These are phyloP conservation scores for Hirschfeldia incana DNA, from an alignment of 345 rosid genomes.

Conservation along the genomic window DNA sequence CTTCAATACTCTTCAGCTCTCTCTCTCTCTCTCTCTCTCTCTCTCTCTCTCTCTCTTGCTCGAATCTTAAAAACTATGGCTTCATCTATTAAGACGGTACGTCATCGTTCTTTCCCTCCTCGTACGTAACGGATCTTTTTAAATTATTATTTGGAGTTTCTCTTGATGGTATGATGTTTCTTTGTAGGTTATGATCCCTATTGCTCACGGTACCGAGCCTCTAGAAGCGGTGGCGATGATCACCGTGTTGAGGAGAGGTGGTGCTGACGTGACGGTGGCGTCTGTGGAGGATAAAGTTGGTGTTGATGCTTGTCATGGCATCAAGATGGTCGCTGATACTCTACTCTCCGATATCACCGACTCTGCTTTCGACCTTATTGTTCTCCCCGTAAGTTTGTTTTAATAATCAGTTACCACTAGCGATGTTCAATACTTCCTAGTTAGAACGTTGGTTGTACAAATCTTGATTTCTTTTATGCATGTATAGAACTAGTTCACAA, in stretches of 20 bases:
- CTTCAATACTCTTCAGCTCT: slow-evolving; percentile 19
- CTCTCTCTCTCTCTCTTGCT: slow-evolving; percentile 32
- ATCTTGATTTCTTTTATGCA: neutral
- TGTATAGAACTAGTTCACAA: neutral
- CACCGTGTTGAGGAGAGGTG: slow-evolving; percentile 73
- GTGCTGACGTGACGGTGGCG: slow-evolving; percentile 83
- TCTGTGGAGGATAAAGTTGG: slow-evolving; percentile 69
- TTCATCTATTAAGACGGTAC: slow-evolving; percentile 56
- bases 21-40: slow-evolving; percentile 25
- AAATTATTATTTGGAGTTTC: slow-evolving; percentile 3
- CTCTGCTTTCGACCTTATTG: slow-evolving; percentile 66
- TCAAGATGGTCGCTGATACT: slow-evolving; percentile 82
- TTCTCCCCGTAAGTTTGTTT: slow-evolving; percentile 58
- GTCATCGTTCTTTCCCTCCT: neutral
- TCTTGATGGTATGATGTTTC: neutral
- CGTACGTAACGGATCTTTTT: slow-evolving; percentile 14
- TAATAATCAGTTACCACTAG: neutral
- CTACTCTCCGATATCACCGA: slow-evolving; percentile 59
- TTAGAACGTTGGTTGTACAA: neutral
- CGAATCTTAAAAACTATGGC: slow-evolving; percentile 51
- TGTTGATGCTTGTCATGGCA: slow-evolving; percentile 71
- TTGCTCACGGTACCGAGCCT: slow-evolving; percentile 94
- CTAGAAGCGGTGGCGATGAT: slow-evolving; percentile 87
- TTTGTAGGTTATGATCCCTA: slow-evolving; percentile 85
- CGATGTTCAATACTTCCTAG: neutral